Base-by-base conservation (phyloP, 257 asterid genomes). In the Ehretia macrophylla region DNA sequence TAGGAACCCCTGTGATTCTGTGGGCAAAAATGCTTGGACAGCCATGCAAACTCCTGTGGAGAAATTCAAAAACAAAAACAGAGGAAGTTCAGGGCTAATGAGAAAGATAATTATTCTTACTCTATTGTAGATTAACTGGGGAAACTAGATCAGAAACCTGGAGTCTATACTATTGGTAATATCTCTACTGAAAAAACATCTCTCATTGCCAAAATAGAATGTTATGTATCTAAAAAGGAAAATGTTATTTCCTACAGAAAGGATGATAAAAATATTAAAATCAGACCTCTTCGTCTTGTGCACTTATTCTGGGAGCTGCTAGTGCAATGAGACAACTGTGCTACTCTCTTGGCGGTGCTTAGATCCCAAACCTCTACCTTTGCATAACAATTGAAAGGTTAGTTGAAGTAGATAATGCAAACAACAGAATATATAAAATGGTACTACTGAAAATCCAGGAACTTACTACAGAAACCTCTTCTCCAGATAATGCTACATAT, bases 331-430 rank as follows among this genome's bases (percentile, higher is more conserved):
- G 88, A 83, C 67, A 92, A 65, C 18, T 72, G 56, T 45, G 77
- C 63, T 54, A 84, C 58, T 79, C 65, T 79, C 71, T 73, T 64
- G 10, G 83, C 89, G 27, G 68, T 80, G 50, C 75, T 66, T 48
- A 86, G 74, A 77, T 88, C 97, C 97, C 95, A 88, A 52, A 92
- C 75, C 71, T 92, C 99, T 57, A 79, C 84, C 84, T 79, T 65
- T 37, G 20, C 63, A 66, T 40, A 55, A 32, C 17, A 47, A 60
- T 58, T 38, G 47, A 14, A 50, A 57, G 69, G 54, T 64, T 11
- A 47, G 14, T 51, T 54, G 40, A n/a, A 49, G 57, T 16, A 39
- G 20, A 45, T 19, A 5, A 44, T 16, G 9, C 11, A 48, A 37
- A 66, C 45, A 40, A 69, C 46, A 11, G 53, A 21, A 21, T 12